Evolutionary conservation across 805 yeast genomes (phyloP).

Genomic region (Hanseniaspora mollemarum): DNA sequence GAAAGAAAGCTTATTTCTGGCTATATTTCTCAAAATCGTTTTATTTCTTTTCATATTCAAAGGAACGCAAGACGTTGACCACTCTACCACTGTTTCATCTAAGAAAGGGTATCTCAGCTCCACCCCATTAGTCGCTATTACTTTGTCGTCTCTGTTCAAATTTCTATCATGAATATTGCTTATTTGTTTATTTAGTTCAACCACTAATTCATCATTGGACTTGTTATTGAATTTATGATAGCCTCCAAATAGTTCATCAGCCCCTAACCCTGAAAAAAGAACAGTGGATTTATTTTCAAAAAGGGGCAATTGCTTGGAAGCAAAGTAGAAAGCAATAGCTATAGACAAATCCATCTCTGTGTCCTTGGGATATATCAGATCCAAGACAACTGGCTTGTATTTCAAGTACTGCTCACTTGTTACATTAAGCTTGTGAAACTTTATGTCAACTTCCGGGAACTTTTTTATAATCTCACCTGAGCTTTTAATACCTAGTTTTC

Average conservation of each 20-base stretch:
- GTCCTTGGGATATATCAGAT: slow-evolving; percentile 66
- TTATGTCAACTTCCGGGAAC: slow-evolving; percentile 36
- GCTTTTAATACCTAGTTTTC: slow-evolving; percentile 59
- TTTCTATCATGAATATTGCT: slow-evolving; percentile 66
- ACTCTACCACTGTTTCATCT: slow-evolving; percentile 48
- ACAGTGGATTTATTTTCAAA: slow-evolving; percentile 42
- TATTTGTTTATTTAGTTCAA: slow-evolving; percentile 61
- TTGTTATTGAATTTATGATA: slow-evolving; percentile 65
- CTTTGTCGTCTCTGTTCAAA: slow-evolving; percentile 85
- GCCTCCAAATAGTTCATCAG: slow-evolving; percentile 95
- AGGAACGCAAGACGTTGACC: slow-evolving; percentile 39
- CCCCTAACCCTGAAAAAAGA: slow-evolving; percentile 84
- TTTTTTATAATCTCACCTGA: slow-evolving; percentile 39
- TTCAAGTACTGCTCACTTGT: slow-evolving; percentile 52
- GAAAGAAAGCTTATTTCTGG: slow-evolving; percentile 38
- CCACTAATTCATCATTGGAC: slow-evolving; percentile 36
- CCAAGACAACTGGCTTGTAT: slow-evolving; percentile 42
- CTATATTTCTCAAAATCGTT: slow-evolving; percentile 50
- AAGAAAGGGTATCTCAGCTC: slow-evolving; percentile 83
- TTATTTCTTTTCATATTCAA: slow-evolving; percentile 43
- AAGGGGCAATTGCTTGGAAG: slow-evolving; percentile 49
- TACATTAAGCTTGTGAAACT: slow-evolving; percentile 59
- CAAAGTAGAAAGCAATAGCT: slow-evolving; percentile 90
- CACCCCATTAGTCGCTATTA: slow-evolving; percentile 72
- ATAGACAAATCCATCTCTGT: slow-evolving; percentile 95